Percentiles rank a stretch among this genome's conserved stretches.
These are phyloP conservation scores for Blepharisma undulans DNA, from an alignment of 169 alveolate genomes.

Conservation along the genomic window DNA sequence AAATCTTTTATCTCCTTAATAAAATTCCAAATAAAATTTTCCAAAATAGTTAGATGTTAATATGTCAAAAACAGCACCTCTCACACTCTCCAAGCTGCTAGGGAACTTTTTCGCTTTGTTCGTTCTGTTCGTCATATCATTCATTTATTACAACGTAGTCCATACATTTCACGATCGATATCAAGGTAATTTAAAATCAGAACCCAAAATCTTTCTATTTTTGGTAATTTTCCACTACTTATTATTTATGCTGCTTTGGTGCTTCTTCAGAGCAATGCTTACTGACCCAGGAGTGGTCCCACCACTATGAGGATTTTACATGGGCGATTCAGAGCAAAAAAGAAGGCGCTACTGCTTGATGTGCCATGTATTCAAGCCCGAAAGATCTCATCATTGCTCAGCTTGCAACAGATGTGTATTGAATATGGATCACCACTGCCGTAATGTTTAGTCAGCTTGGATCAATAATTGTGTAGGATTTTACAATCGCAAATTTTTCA, in stretches of 20 bases:
- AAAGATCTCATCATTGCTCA: conserved; percentile 87
- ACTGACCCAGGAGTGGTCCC: conserved; percentile 82
- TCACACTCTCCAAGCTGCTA: conserved; percentile 11
- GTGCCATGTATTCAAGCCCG: conserved; percentile 89
- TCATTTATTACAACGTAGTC: conserved; percentile 15
- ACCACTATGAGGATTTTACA: conserved; percentile 71
- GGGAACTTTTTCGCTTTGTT: conserved; percentile 33
- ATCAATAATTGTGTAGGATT: conserved; percentile 83
- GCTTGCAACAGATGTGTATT: conserved; percentile 79
- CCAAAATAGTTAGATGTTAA: neutral
- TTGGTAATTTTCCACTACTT: conserved; percentile 52
- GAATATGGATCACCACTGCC: conserved; percentile 89
- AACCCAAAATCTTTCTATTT: neutral
- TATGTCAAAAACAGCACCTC: conserved; percentile 26
- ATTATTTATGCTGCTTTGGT: conserved; percentile 63
- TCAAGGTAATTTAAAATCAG: neutral
- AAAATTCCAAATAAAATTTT: neutral
- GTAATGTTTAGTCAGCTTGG: conserved; percentile 53
- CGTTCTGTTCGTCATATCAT: conserved; percentile 9
- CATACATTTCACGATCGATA: neutral
- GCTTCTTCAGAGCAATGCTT: conserved; percentile 64
- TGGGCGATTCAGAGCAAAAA: conserved; percentile 84
- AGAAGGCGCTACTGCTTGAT: conserved; percentile 83
- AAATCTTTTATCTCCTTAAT: neutral
- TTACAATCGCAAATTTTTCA: conserved; percentile 78